phyloP scores from a whole-genome alignment of 306 rosid genomes.

The Ochetophila trinervis region DNA sequence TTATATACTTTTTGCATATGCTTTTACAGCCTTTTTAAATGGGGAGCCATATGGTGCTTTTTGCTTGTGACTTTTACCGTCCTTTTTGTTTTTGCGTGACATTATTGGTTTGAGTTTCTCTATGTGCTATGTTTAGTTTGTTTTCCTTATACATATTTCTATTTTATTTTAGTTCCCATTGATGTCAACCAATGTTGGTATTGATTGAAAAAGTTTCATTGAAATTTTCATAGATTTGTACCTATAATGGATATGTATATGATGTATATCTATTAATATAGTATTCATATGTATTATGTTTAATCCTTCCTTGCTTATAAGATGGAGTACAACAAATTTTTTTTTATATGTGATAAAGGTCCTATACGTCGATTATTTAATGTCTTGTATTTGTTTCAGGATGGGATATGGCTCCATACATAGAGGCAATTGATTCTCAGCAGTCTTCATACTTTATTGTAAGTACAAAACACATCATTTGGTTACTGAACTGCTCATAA shows the following conservation, averaged over 20 bases:
- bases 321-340: not conserved
- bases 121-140: no score
- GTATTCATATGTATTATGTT: not conserved
- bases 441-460: slow-evolving; percentile 56
- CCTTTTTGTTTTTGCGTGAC: no score
- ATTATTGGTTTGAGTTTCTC: not conserved
- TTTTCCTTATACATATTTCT: no score
- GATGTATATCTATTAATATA: no score
- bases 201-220: no score
- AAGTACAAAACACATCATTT: slow-evolving; percentile 24
- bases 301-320: not conserved
- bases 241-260: no score
- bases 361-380: slow-evolving; percentile 3
- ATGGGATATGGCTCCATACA: slow-evolving; percentile 99
- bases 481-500: not conserved
- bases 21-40: no score
- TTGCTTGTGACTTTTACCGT: no score
- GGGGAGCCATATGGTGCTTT: no score
- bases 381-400: slow-evolving; percentile 50
- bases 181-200: no score
- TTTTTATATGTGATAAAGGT: not conserved
- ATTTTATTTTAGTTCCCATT: not conserved
- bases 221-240: no score
- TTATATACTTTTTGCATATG: no score
- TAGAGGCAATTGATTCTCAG: slow-evolving; percentile 89